phyloP scores from a whole-genome alignment of 805 yeast species.

The Myxozyma neglecta region DNA sequence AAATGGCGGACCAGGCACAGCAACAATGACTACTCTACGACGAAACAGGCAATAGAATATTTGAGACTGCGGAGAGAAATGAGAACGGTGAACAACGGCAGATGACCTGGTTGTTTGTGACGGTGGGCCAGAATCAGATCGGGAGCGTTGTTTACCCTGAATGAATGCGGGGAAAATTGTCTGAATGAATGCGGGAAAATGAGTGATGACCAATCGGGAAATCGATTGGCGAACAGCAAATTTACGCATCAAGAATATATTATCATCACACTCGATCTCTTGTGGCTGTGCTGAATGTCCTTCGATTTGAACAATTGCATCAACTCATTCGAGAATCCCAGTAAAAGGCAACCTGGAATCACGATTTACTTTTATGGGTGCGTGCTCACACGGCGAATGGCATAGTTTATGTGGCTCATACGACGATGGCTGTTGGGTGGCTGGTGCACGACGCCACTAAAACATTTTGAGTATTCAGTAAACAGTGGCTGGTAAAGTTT shows the following conservation, averaged over 20 bases:
- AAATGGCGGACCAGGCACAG: not conserved
- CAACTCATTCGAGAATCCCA: not conserved
- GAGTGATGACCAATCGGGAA: not conserved
- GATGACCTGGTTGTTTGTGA: not conserved
- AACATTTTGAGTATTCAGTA: not conserved
- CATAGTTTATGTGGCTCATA: too few relatives aligned
- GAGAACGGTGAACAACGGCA: not conserved
- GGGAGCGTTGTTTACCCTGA: not conserved
- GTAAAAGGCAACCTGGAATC: not conserved
- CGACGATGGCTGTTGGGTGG: slow-evolving; percentile 1
- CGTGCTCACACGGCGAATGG: too few relatives aligned
- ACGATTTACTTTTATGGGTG: too few relatives aligned
- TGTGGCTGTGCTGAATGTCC: too few relatives aligned
- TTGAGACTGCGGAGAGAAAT: not conserved
- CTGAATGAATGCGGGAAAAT: slow-evolving; percentile 7
- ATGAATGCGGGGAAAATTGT: too few relatives aligned
- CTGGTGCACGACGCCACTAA: not conserved
- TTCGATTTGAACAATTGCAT: too few relatives aligned
- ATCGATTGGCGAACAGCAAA: not conserved
- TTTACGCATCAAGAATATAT: too few relatives aligned
- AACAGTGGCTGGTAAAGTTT: slow-evolving; percentile 1
- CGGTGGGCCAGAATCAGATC: not conserved
- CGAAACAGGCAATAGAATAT: not conserved
- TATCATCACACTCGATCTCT: too few relatives aligned
- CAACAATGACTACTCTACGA: not conserved